phyloP scores from a whole-genome alignment of 2,329 filamentous ascomycete genomes.

The Phyllosticta paracitricarpa region DNA sequence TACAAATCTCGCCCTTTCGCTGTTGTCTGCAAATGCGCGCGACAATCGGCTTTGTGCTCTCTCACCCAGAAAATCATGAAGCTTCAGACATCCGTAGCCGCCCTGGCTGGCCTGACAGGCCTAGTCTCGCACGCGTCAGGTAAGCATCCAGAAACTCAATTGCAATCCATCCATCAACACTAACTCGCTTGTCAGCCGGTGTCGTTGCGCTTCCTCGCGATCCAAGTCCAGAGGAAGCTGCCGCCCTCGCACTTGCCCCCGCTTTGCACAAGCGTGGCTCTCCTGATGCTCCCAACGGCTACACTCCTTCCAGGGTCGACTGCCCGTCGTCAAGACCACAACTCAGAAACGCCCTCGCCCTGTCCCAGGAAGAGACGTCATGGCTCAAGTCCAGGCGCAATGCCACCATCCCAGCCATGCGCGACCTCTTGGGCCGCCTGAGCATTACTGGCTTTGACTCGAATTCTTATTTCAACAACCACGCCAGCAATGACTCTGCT shows the following conservation, averaged over 20 bases:
- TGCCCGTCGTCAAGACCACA: constrained; percentile 63
- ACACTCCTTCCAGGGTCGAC: constrained; percentile 56
- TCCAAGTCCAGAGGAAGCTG: constrained; percentile 5
- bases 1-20: constrained; percentile 5
- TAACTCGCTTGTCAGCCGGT: background rate
- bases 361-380: constrained; percentile 60
- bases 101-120: background rate
- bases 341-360: constrained; percentile 50
- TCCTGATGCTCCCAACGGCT: constrained; percentile 54
- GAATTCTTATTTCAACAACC: constrained; percentile 56
- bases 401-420: constrained; percentile 67
- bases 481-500: constrained; percentile 45
- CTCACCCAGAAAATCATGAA: constrained; percentile 1
- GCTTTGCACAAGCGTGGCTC: constrained; percentile 30
- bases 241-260: constrained; percentile 5
- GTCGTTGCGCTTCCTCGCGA: constrained; percentile 5
- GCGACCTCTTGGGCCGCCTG: constrained; percentile 58
- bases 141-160: background rate
- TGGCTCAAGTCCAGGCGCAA: constrained; percentile 66
- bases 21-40: background rate
- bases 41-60: background rate
- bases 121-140: constrained; percentile 8
- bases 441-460: constrained; percentile 72
- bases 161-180: background rate
- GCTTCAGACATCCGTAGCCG: background rate